phyloP scores from a whole-genome alignment of 768 basidiomycete species.

The Rhodosporidiobolus sp. region DNA sequence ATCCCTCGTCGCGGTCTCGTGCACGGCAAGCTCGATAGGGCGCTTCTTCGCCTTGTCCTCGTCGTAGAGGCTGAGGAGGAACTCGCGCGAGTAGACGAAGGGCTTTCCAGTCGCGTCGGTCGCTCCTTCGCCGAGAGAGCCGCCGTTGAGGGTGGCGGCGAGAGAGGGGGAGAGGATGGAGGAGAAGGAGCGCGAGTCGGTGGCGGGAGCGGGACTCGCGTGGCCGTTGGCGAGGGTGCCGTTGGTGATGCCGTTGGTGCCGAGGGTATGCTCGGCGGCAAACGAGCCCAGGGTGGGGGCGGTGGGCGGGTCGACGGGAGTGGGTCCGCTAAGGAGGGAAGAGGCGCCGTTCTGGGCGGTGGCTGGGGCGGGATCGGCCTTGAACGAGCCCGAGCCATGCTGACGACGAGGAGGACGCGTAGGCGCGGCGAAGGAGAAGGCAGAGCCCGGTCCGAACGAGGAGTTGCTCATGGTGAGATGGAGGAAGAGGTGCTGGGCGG shows the following conservation, averaged over 20 bases:
- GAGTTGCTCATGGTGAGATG: slow-evolving; percentile 13
- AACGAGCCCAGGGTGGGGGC: slow-evolving; percentile 27
- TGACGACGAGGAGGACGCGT: slow-evolving; percentile 23
- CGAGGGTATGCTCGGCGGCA: neutral
- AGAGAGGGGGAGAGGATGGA: slow-evolving; percentile 28
- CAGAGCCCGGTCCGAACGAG: slow-evolving; percentile 29
- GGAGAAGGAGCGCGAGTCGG: slow-evolving; percentile 29
- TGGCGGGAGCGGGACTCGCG: neutral
- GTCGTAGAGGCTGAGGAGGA: slow-evolving; percentile 38
- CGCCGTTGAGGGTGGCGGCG: neutral
- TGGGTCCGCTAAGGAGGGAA: neutral
- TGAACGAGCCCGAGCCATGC: slow-evolving; percentile 16
- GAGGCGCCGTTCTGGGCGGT: neutral
- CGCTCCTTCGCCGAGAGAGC: neutral
- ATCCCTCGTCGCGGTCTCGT: slow-evolving; percentile 33
- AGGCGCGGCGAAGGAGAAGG: slow-evolving; percentile 35
- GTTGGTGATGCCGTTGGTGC: slow-evolving; percentile 1
- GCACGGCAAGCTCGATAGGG: slow-evolving; percentile 34
- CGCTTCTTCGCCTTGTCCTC: slow-evolving; percentile 38
- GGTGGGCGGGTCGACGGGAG: slow-evolving; percentile 26
- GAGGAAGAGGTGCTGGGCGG: neutral
- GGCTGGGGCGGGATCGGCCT: slow-evolving; percentile 2
- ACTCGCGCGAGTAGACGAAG: slow-evolving; percentile 40
- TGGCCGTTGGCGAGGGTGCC: neutral
- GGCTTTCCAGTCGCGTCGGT: slow-evolving; percentile 9